Conservation (phyloP, 202 grass and related monocot species). For the Zizania palustris region DNA sequence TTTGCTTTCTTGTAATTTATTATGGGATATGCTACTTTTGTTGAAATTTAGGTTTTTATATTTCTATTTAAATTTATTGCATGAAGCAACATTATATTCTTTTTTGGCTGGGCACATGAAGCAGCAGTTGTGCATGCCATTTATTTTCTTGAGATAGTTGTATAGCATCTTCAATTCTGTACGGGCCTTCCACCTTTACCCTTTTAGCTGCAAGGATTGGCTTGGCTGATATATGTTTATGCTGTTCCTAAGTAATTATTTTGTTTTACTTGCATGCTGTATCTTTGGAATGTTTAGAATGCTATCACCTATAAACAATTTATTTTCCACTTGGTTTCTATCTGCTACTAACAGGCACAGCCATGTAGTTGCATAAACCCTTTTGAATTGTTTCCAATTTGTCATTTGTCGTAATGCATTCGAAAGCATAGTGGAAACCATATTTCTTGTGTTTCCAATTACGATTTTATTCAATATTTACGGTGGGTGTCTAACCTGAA, state of each 20-base stretch:
- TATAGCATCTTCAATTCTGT: neutral
- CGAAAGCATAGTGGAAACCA: neutral
- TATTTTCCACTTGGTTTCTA: constrained; percentile 1
- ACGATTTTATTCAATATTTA: constrained; percentile 28
- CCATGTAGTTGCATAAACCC: neutral
- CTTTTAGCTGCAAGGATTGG: neutral
- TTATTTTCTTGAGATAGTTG: constrained; percentile 4
- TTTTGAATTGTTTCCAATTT: neutral
- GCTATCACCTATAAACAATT: neutral
- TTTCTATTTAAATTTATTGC: constrained; percentile 18
- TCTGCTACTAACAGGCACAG: neutral
- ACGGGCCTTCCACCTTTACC: constrained; percentile 2
- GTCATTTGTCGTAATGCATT: neutral
- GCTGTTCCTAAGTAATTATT: neutral
- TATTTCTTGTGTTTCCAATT: constrained; percentile 27
- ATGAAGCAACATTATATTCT: constrained; percentile 16
- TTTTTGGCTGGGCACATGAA: constrained; percentile 20
- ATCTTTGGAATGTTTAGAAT: constrained; percentile 9
- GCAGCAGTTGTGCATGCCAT: neutral
- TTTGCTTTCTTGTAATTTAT: constrained; percentile 11
- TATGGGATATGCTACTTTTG: neutral
- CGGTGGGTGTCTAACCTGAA: constrained; percentile 39
- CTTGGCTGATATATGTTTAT: constrained; percentile 16
- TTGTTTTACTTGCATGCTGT: neutral
- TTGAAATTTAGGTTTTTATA: neutral